Conservation (phyloP, 2,329 filamentous ascomycete genomes). For the Ceratocystis diversiconidia region DNA sequence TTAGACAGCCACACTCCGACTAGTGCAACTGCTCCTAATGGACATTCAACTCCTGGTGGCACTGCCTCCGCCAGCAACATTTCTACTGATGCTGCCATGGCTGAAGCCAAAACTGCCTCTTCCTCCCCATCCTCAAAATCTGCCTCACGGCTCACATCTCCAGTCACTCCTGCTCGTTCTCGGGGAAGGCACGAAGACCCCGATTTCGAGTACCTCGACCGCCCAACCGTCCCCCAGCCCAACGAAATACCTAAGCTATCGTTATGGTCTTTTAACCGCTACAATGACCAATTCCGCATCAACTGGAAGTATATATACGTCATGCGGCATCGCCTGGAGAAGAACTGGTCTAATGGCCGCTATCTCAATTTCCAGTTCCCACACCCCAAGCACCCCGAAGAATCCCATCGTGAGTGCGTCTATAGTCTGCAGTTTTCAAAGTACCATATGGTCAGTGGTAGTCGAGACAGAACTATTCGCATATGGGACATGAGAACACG, state of each 20-base stretch:
- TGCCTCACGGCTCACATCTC: conserved; percentile 22
- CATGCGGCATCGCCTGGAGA: conserved; percentile 69
- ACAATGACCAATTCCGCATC: conserved; percentile 41
- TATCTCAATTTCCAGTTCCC: conserved; percentile 83
- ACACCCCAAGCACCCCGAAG: conserved; percentile 62
- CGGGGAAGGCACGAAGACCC: conserved; percentile 18
- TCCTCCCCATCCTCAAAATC: neutral
- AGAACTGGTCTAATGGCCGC: conserved; percentile 77
- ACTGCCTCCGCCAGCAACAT: too few species aligned
- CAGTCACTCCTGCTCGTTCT: neutral
- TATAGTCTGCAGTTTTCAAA: conserved; percentile 85
- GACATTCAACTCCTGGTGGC: neutral
- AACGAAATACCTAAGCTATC: conserved; percentile 8
- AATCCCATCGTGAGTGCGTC: conserved; percentile 83
- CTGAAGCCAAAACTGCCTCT: neutral
- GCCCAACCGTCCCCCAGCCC: conserved; percentile 7
- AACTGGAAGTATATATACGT: conserved; percentile 94
- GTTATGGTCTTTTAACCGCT: conserved; percentile 7
- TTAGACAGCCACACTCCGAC: conserved; percentile 19
- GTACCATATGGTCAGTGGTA: conserved; percentile 82
- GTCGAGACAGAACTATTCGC: conserved; percentile 72
- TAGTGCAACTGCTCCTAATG: neutral
- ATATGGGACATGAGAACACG: conserved; percentile 81
- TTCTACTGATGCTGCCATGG: neutral
- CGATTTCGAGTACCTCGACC: conserved; percentile 8